These are phyloP conservation scores for Closterium sp. DNA, from an alignment of 139 green algal genomes.

Conservation along the genomic window DNA sequence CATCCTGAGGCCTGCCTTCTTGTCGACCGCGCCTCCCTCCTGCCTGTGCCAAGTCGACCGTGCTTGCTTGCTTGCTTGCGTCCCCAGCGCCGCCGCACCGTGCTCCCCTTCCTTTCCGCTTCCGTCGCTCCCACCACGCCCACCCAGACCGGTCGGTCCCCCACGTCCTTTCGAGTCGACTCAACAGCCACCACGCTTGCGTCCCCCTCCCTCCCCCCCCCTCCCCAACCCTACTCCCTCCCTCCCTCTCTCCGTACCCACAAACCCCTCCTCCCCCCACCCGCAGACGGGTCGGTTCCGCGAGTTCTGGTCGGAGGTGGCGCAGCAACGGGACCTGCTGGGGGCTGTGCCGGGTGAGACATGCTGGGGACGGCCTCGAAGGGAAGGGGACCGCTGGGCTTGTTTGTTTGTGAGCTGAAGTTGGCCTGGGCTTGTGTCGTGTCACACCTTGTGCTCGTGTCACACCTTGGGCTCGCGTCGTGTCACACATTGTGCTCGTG, in stretches of 20 bases:
- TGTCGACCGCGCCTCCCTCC: not conserved
- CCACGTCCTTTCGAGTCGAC: not conserved
- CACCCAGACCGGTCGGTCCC: not conserved
- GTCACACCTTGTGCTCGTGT: too few species aligned
- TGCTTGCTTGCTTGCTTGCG: too few species aligned
- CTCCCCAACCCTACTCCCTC: not conserved
- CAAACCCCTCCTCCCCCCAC: too few species aligned
- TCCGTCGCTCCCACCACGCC: not conserved
- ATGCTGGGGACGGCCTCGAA: too few species aligned
- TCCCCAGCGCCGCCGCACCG: too few species aligned
- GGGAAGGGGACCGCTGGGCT: too few species aligned
- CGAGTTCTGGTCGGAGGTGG: slow-evolving; percentile 36
- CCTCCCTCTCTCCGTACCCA: not conserved
- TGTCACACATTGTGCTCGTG: too few species aligned
- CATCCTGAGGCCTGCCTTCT: too few species aligned
- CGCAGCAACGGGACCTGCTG: slow-evolving; percentile 24
- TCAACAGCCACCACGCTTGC: not conserved
- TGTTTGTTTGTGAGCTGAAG: too few species aligned
- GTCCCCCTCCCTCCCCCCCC: not conserved
- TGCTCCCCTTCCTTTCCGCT: not conserved
- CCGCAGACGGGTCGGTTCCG: slow-evolving; percentile 30
- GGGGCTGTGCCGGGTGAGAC: slow-evolving; percentile 33
- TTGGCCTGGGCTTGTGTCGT: too few species aligned
- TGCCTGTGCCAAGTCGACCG: not conserved
- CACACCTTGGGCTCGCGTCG: too few species aligned